These are phyloP conservation scores for Termitomyces sp. DNA, from an alignment of 768 basidiomycete species.

Conservation along the genomic window DNA sequence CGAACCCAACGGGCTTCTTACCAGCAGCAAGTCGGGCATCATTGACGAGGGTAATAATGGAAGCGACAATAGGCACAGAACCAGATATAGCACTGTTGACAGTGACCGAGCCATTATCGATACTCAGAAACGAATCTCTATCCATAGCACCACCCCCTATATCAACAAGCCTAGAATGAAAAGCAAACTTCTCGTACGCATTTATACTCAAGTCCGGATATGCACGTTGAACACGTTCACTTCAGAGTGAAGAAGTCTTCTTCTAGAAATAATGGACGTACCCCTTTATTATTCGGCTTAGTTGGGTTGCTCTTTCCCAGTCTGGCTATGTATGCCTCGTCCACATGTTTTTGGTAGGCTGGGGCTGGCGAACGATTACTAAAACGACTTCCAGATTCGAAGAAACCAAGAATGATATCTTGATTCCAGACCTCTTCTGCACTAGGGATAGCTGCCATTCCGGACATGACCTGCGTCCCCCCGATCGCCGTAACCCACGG, in stretches of 20 bases:
- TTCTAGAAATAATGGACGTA: slow-evolving; percentile 10
- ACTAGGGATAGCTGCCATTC: slow-evolving; percentile 24
- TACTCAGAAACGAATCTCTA: slow-evolving; percentile 14
- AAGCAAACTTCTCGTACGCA: slow-evolving; percentile 27
- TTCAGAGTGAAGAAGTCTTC: not conserved
- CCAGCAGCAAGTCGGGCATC: slow-evolving; percentile 33
- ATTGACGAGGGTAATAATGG: slow-evolving; percentile 37
- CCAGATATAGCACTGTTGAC: slow-evolving; percentile 30
- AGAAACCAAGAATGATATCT: slow-evolving; percentile 27
- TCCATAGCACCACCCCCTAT: not conserved
- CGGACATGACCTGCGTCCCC: slow-evolving; percentile 40
- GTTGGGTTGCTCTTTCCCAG: slow-evolving; percentile 29
- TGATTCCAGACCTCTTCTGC: slow-evolving; percentile 30
- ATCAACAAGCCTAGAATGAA: slow-evolving; percentile 10
- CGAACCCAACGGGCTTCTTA: slow-evolving; percentile 38
- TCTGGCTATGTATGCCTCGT: slow-evolving; percentile 26
- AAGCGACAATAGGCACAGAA: slow-evolving; percentile 29
- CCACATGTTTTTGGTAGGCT: slow-evolving; percentile 34
- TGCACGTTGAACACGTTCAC: slow-evolving; percentile 18
- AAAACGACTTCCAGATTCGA: slow-evolving; percentile 34
- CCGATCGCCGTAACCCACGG: slow-evolving; percentile 46
- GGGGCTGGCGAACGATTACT: slow-evolving; percentile 37
- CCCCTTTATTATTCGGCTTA: slow-evolving; percentile 28
- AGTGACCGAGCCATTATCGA: slow-evolving; percentile 25
- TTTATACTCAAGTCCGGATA: slow-evolving; percentile 37